Percentiles rank a stretch among this genome's conserved stretches.
phyloP scores from a whole-genome alignment of 441 rosid genomes.

The Gossypium lobatum region DNA sequence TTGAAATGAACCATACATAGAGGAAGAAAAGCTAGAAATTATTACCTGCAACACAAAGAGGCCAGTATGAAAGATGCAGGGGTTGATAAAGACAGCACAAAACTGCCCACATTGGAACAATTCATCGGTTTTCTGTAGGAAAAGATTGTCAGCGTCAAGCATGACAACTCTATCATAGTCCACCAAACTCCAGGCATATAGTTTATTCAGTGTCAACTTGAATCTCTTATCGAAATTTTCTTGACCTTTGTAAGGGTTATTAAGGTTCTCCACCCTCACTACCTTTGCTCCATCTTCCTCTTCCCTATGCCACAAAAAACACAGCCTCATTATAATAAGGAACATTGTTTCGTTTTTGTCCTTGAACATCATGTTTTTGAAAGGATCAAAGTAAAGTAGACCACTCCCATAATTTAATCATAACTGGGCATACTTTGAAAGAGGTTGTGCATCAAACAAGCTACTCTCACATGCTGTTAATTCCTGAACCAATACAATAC shows the following conservation, averaged over 20 bases:
- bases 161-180: constrained; percentile 82
- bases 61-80: constrained; percentile 95
- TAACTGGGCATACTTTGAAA: neutral
- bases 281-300: constrained; percentile 77
- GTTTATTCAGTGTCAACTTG: constrained; percentile 80
- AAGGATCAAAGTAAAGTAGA: neutral
- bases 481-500: neutral
- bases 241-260: constrained; percentile 77
- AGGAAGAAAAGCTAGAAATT: neutral
- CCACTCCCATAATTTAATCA: neutral
- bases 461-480: constrained; percentile 3
- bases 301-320: constrained; percentile 42
- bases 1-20: neutral
- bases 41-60: constrained; percentile 76
- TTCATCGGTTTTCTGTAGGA: constrained; percentile 73
- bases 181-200: constrained; percentile 78
- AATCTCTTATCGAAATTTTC: constrained; percentile 57
- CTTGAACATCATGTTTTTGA: neutral
- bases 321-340: neutral
- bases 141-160: constrained; percentile 89
- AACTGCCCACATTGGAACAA: constrained; percentile 89
- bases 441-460: neutral
- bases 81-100: constrained; percentile 93
- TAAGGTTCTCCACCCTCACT: constrained; percentile 71
- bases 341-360: neutral